These are phyloP conservation scores for Fusarium dimerum DNA, from an alignment of 2,329 filamentous ascomycete genomes.

Conservation along the genomic window DNA sequence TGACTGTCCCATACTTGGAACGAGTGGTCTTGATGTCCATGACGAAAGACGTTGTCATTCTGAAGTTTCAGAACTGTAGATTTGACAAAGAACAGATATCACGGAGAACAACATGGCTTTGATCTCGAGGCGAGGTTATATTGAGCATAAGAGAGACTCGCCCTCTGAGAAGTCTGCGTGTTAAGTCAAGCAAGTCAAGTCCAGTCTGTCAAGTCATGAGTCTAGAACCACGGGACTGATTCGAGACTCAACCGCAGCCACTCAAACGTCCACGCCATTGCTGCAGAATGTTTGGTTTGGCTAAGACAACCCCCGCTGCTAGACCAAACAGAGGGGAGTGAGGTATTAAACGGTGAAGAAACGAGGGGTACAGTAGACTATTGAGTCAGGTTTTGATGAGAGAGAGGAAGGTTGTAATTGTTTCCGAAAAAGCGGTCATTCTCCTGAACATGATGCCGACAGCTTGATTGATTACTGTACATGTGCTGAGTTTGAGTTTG, in stretches of 20 bases:
- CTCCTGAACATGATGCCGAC: too few relatives aligned
- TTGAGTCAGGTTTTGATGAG: too few relatives aligned
- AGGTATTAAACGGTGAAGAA: too few relatives aligned
- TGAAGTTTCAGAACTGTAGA: background rate
- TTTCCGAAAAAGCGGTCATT: too few relatives aligned
- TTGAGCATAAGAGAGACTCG: too few relatives aligned
- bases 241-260: background rate
- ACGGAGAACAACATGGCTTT: background rate
- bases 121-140: too few relatives aligned
- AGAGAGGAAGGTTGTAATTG: too few relatives aligned
- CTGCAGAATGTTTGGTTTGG: background rate
- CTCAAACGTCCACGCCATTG: slow-evolving; percentile 3
- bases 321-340: background rate
- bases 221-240: background rate
- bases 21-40: background rate
- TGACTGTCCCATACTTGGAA: background rate
- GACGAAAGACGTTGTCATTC: background rate
- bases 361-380: too few relatives aligned
- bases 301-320: slow-evolving; percentile 3
- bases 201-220: background rate
- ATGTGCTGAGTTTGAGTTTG: too few relatives aligned
- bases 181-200: too few relatives aligned
- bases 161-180: too few relatives aligned
- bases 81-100: background rate
- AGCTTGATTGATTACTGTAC: too few relatives aligned